These are phyloP conservation scores for Albifimbria verrucaria DNA, from an alignment of 2,329 filamentous ascomycete genomes.

Conservation along the genomic window DNA sequence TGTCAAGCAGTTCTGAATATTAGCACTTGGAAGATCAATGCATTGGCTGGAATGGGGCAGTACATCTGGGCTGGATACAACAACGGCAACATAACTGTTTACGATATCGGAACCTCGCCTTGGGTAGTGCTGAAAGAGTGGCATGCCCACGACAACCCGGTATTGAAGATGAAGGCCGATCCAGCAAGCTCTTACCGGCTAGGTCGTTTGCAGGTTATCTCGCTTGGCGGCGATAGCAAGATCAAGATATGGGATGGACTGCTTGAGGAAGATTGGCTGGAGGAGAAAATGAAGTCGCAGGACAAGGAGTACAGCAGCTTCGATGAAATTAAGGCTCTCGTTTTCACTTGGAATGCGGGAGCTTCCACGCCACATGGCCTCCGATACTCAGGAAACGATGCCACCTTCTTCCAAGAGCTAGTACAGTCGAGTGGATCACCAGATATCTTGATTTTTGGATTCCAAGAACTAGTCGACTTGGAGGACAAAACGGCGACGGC, in stretches of 20 bases:
- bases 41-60: slow-evolving; percentile 74
- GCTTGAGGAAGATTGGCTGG: slow-evolving; percentile 92
- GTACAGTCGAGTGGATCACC: slow-evolving; percentile 74
- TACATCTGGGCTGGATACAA: slow-evolving; percentile 93
- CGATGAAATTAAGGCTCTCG: slow-evolving; percentile 71
- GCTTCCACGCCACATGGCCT: slow-evolving; percentile 88
- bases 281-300: slow-evolving; percentile 78
- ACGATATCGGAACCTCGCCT: slow-evolving; percentile 76
- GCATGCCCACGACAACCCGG: slow-evolving; percentile 82
- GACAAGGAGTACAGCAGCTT: slow-evolving; percentile 85
- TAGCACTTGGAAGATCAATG: slow-evolving; percentile 93
- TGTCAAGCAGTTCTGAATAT: slow-evolving; percentile 81
- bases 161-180: slow-evolving; percentile 75
- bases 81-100: slow-evolving; percentile 89
- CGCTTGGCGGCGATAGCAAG: slow-evolving; percentile 82
- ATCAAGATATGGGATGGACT: slow-evolving; percentile 88
- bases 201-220: slow-evolving; percentile 79
- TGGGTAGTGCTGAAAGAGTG: slow-evolving; percentile 95
- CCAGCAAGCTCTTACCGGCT: slow-evolving; percentile 79
- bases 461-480: slow-evolving; percentile 96
- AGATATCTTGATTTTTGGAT: slow-evolving; percentile 92
- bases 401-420: slow-evolving; percentile 76
- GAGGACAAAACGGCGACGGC: slow-evolving; percentile 97
- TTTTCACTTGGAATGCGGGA: slow-evolving; percentile 96
- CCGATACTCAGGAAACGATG: slow-evolving; percentile 66